Evolutionary conservation across 352 stramenopile genomes (phyloP), one percentile per base, ranked within the genome.

Genomic region (Elongisporangium anandrum): DNA sequence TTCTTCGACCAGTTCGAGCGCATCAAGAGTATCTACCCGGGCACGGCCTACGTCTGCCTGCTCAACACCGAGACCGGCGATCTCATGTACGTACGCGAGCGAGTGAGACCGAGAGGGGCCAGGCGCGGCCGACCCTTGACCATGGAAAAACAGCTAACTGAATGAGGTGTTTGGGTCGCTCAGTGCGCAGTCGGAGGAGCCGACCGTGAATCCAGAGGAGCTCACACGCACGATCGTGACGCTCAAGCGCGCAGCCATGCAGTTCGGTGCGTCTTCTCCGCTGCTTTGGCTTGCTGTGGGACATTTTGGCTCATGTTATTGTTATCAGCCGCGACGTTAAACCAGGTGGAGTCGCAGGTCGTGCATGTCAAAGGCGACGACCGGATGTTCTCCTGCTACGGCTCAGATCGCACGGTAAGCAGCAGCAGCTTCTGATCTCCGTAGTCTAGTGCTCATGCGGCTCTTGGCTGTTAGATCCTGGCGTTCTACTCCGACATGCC

Each of bases 401-500:
- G 83, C 41, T 79, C 73, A 12, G 81, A 78, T 38, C 73, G 81
- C 54, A 91, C 84, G 68, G 83, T 93, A 58, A 56, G 80, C 63
- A 10, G 29, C n/a, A 4, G 41, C 21, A 15, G 29, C 9, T 8
- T 13, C 16, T 22, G 21, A 20, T 20, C 9, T 23, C 48, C 22
- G 48, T 2, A 52, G 1, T 52, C 48, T 52, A 26, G 7, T 6
- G 49, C 49, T 53, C 49, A 34, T 17, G 19, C 29, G 19, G 49
- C 4, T n/a, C n/a, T 8, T 51, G 47, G 7, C 47, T 20, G 2
- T 20, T 20, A 94, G 85, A 90, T 93, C 59, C 54, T 95, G n/a
- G 85, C 85, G 12, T 95, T 95, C 66, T 95, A 92, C 62, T 90
- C 71, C 58, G 78, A 92, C 56, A 92, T 95, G 80, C 70, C 83